Percentiles rank a stretch among this genome's conserved stretches.
phyloP scores from a whole-genome alignment of 768 basidiomycete genomes.

The Chiua virens region DNA sequence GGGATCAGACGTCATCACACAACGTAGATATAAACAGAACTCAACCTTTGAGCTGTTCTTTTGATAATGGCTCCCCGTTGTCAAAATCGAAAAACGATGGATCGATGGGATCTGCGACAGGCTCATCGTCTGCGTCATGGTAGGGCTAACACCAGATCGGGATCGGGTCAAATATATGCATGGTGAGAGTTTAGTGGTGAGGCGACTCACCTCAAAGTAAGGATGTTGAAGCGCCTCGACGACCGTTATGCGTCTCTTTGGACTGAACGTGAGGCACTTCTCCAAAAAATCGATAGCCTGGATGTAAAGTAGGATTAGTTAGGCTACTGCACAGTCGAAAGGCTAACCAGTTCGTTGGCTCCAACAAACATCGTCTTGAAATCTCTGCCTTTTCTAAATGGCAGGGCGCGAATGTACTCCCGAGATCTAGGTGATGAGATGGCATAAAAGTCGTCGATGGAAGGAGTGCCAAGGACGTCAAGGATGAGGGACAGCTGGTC shows the following conservation, averaged over 20 bases:
- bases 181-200: too few relatives aligned
- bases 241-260: slow-evolving; percentile 85
- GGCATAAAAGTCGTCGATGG: slow-evolving; percentile 93
- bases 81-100: slow-evolving; percentile 86
- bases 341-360: slow-evolving; percentile 62
- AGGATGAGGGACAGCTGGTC: slow-evolving; percentile 92
- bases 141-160: slow-evolving; percentile 57
- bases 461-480: slow-evolving; percentile 89
- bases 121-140: slow-evolving; percentile 89
- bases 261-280: slow-evolving; percentile 81
- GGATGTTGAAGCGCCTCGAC: slow-evolving; percentile 87
- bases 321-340: neutral
- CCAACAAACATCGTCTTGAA: slow-evolving; percentile 71
- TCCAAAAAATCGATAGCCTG: slow-evolving; percentile 78
- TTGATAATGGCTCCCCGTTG: slow-evolving; percentile 58
- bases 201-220: slow-evolving; percentile 66
- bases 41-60: slow-evolving; percentile 68
- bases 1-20: neutral
- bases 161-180: too few relatives aligned
- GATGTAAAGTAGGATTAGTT: neutral
- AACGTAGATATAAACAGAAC: neutral
- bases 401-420: slow-evolving; percentile 86
- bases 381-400: slow-evolving; percentile 78
- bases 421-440: slow-evolving; percentile 79
- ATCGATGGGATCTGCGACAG: slow-evolving; percentile 71